phyloP scores from a whole-genome alignment of 1,139 yeast species.

The Diutina pseudorugosa region DNA sequence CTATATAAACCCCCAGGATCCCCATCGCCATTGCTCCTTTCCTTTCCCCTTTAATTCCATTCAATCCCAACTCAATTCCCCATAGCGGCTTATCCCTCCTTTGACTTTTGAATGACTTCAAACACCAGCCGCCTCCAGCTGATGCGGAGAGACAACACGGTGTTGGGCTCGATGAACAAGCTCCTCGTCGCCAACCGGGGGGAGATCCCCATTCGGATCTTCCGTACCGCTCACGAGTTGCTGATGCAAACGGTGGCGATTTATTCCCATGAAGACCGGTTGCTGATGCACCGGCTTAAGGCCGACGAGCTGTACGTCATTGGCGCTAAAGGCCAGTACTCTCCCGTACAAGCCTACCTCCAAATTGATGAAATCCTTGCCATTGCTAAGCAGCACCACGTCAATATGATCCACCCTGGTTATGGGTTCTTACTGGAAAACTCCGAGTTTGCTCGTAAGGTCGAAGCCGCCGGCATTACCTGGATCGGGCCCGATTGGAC shows the following conservation, averaged over 20 bases:
- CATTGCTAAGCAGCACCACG: slow-evolving; percentile 80
- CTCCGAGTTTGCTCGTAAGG: slow-evolving; percentile 88
- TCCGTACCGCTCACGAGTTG: slow-evolving; percentile 95
- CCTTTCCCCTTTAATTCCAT: not conserved
- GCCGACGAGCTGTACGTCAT: slow-evolving; percentile 90
- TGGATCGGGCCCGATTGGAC: slow-evolving; percentile 92
- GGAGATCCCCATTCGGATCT: slow-evolving; percentile 82
- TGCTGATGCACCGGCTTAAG: slow-evolving; percentile 88
- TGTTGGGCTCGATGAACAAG: slow-evolving; percentile 57
- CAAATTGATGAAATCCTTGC: slow-evolving; percentile 91
- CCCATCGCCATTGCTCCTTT: too few relatives aligned
- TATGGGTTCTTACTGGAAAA: slow-evolving; percentile 94
- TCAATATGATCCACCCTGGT: slow-evolving; percentile 97
- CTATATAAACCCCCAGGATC: too few relatives aligned
- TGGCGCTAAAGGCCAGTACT: slow-evolving; percentile 78
- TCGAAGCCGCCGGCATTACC: slow-evolving; percentile 80
- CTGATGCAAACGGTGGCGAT: slow-evolving; percentile 97
- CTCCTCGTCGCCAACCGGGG: slow-evolving; percentile 92
- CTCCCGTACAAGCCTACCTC: slow-evolving; percentile 94
- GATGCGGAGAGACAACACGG: slow-evolving; percentile 52
- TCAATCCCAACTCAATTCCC: not conserved
- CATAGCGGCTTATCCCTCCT: too few relatives aligned
- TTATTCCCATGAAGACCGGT: slow-evolving; percentile 90
- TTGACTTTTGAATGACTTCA: not conserved
- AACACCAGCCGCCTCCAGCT: slow-evolving; percentile 22